phyloP scores from a whole-genome alignment of 2,329 filamentous ascomycete species.

The Apiospora kogelbergensis region DNA sequence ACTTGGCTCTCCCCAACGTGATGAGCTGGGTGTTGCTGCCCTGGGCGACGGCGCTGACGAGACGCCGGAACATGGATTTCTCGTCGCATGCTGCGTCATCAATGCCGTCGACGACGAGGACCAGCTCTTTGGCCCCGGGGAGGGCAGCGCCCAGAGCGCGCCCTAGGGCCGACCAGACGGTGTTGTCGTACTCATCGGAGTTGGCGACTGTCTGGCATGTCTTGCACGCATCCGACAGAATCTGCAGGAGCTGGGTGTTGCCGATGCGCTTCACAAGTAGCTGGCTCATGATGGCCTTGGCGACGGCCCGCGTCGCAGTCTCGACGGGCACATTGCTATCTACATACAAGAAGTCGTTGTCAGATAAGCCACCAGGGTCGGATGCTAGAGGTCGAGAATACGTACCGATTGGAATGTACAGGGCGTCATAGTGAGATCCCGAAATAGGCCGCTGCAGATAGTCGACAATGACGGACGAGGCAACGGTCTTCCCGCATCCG shows the following conservation, averaged over 20 bases:
- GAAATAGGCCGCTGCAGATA: conserved; percentile 37
- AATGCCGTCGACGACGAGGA: conserved; percentile 38
- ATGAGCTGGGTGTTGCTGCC: conserved; percentile 30
- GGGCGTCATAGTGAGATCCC: conserved; percentile 32
- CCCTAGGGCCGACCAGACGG: conserved; percentile 35
- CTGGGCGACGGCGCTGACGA: conserved; percentile 24
- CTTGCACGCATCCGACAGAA: conserved; percentile 32
- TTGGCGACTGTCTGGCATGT: conserved; percentile 23
- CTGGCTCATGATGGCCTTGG: conserved; percentile 35
- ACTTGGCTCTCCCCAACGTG: conserved; percentile 26
- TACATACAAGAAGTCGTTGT: neutral
- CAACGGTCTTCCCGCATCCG: conserved; percentile 38
- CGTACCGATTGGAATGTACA: conserved; percentile 35
- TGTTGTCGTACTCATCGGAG: conserved; percentile 32
- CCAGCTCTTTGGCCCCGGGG: conserved; percentile 32
- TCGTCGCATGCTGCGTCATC: conserved; percentile 35
- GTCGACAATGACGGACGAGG: conserved; percentile 38
- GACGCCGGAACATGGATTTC: conserved; percentile 25
- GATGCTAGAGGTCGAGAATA: neutral
- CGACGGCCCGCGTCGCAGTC: conserved; percentile 23
- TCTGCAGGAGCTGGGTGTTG: conserved; percentile 36
- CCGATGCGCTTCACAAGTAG: conserved; percentile 38
- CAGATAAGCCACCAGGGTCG: too few species aligned
- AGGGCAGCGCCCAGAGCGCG: conserved; percentile 28
- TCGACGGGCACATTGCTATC: neutral